Base-by-base conservation (phyloP, 2,329 filamentous ascomycete species). In the Cordyceps pruinosa region DNA sequence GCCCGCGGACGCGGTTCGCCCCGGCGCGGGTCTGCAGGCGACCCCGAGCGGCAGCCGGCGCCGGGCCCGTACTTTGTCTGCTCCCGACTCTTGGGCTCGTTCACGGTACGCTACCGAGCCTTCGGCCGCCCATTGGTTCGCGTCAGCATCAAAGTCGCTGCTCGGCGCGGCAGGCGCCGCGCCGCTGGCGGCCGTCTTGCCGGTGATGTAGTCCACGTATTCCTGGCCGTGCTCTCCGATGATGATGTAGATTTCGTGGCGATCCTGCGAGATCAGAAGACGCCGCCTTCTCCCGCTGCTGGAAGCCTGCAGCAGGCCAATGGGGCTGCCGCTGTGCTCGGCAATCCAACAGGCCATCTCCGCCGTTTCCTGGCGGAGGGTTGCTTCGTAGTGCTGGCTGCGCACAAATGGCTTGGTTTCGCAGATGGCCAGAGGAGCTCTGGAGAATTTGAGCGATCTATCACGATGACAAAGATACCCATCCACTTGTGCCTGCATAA, bases 201-300 rank as follows among this genome's bases (percentile, higher is more conserved):
- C 39, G 4, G 5, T 25, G 19, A 46, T 54, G 42, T 54, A 54
- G 0, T 37, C 30, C 7, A 28, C 25, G 32, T 59, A 59, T 6
- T 8, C 5, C 1, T 15, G 10, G 12, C 48, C 37, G 23, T 50
- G 58, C 28, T 32, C 34, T 3, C 32, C 58, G 10, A 60, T 42
- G 15, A 57, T 60, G 23, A 58, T 23, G 44, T 60, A 60, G 17
- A 60, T 58, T 19, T 60, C 58, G 42, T 58, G 39, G 5, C 48
- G 47, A 10, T 60, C 49, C 25, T 60, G 58, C 2, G 58, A 59
- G 12, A 59, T 25, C 25, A 59, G 8, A 3, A 59, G 39, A 7
- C 58, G 58, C 3, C 58, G 17, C 2, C 26, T 17, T 3, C 19
- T 47, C 1, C 28, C 45, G 4, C 8, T 15, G 1, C 10, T 13